Percentiles rank a stretch among this genome's conserved stretches.
Evolutionary conservation across 2,329 filamentous ascomycete species (phyloP).

Genomic region (Cadophora luteo-olivacea): DNA sequence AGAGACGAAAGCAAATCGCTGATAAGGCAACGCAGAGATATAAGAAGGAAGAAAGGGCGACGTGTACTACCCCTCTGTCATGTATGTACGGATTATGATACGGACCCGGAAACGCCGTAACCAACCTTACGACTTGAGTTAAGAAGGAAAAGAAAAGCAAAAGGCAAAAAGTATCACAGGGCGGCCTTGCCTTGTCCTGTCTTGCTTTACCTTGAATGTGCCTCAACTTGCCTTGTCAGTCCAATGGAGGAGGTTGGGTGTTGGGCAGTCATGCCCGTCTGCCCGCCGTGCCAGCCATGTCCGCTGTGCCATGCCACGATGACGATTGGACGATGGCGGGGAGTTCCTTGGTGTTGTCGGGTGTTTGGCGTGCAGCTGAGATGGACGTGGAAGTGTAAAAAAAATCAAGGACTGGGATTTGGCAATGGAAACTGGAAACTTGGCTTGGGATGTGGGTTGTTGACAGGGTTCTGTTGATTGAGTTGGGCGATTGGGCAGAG

Average conservation of each 20-base stretch:
- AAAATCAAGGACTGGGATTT: conserved; percentile 15
- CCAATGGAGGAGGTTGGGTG: conserved; percentile 6
- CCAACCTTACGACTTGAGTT: neutral
- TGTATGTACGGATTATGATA: neutral
- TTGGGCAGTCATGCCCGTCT: neutral
- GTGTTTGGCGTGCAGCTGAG: neutral
- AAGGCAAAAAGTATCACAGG: conserved; percentile 3
- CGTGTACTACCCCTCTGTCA: neutral
- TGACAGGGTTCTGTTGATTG: neutral
- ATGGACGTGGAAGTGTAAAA: neutral
- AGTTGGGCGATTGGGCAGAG: conserved; percentile 13
- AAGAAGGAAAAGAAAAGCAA: neutral
- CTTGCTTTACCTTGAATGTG: neutral
- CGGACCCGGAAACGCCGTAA: conserved; percentile 6
- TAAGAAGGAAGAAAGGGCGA: conserved; percentile 1
- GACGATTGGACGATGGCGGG: conserved; percentile 14
- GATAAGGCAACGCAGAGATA: neutral
- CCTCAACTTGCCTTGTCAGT: neutral
- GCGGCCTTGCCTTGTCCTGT: neutral
- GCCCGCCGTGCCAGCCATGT: too few species aligned
- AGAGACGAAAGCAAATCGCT: neutral
- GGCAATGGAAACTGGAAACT: conserved; percentile 2
- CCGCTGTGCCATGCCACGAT: neutral
- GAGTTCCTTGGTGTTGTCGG: conserved; percentile 13
- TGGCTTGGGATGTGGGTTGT: neutral